phyloP scores from a whole-genome alignment of 768 basidiomycete genomes.

The Hemileccinum rubropunctum region DNA sequence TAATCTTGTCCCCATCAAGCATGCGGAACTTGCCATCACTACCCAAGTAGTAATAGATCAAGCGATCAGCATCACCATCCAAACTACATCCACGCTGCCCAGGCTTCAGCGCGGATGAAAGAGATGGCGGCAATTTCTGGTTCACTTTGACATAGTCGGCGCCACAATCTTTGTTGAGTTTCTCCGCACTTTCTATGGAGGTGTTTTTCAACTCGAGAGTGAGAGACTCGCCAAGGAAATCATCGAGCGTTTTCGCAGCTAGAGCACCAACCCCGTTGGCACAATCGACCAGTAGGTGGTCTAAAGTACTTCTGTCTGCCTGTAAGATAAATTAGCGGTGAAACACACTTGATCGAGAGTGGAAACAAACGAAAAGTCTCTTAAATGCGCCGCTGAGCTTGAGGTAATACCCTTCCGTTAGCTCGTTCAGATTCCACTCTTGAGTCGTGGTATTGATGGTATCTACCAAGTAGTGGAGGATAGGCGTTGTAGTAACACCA shows the following conservation, averaged over 20 bases:
- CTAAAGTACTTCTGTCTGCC: slow-evolving; percentile 54
- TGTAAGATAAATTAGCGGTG: slow-evolving; percentile 27
- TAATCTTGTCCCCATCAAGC: slow-evolving; percentile 98
- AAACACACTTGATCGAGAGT: not conserved
- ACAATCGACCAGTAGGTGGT: slow-evolving; percentile 84
- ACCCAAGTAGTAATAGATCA: slow-evolving; percentile 94
- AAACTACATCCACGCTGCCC: slow-evolving; percentile 88
- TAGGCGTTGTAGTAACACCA: slow-evolving; percentile 89
- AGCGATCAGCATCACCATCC: slow-evolving; percentile 95
- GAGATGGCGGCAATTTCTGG: slow-evolving; percentile 81
- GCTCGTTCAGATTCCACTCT: slow-evolving; percentile 77
- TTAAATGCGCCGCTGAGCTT: slow-evolving; percentile 85
- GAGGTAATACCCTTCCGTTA: slow-evolving; percentile 76
- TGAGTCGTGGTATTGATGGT: slow-evolving; percentile 83
- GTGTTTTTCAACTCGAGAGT: slow-evolving; percentile 70
- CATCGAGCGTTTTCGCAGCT: slow-evolving; percentile 59
- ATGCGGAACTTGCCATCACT: slow-evolving; percentile 77
- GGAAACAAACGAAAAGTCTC: slow-evolving; percentile 72
- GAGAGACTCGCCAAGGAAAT: slow-evolving; percentile 59
- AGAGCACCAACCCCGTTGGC: slow-evolving; percentile 96
- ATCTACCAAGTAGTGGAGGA: slow-evolving; percentile 92
- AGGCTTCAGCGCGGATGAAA: slow-evolving; percentile 57
- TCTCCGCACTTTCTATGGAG: slow-evolving; percentile 57
- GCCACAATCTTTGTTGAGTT: slow-evolving; percentile 85
- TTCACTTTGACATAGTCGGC: slow-evolving; percentile 96